Base-by-base conservation (phyloP, 352 stramenopile species). In the Globisporangium iwayamae region DNA sequence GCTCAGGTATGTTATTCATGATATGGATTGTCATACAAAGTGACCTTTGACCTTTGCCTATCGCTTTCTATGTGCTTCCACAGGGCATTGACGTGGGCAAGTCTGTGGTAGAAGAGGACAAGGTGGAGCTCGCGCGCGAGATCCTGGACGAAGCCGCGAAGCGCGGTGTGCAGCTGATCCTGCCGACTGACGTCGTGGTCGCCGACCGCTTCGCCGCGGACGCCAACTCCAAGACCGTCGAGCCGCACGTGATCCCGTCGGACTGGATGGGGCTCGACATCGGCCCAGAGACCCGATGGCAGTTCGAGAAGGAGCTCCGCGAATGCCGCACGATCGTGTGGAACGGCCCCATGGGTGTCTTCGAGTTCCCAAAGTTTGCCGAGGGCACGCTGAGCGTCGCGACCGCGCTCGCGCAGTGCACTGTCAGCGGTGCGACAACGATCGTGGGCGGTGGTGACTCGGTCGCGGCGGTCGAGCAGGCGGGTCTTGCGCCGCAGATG, bases 291-390 rank as follows among this genome's bases (percentile, higher is more conserved):
- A 87, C 81, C 43, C 72, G 78, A 47, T 69, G 56, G 45, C 66
- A 73, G 43, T 94, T 94, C 52, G 79, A 81, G 65, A 75, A 89
- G 59, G 93, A 95, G 69, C 81, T 99, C 30, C 82, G 78, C 60
- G 79, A 95, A 51, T 98, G 93, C 82, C 92, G 96, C 68, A 97
- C 91, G 34, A 86, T 96, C 62, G 81, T 97, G n/a, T 98, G 89
- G 90, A 98, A 98, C 63, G 91, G 91, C 2, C 97, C 97, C 16
- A 99, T 99, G 94, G 97, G 97, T 52, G 97, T 99, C 2, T 99
- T 99, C 70, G 97, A 99, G 78, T 98, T 99, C 76, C 83, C 94
- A 45, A 82, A 96, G 62, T 99, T 99, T 74, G 93, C 95, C 8
- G 87, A 87, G 63, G 97, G 97, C 65, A 99, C 97, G 13, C 91